These are phyloP conservation scores for Entrophospora sp. DNA, from an alignment of 192 early-diverging fungal species.

Conservation along the genomic window DNA sequence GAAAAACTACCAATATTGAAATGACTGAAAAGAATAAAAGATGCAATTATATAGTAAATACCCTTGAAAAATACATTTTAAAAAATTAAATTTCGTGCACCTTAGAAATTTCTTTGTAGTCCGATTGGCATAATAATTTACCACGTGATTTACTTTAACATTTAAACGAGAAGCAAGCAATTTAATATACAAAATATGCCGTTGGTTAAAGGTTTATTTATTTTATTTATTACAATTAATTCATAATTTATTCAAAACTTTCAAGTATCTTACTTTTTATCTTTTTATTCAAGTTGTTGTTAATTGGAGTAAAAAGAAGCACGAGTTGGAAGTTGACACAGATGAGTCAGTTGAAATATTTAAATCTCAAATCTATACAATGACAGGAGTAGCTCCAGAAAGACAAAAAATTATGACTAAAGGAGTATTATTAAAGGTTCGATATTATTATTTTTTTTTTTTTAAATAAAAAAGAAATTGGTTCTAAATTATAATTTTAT, in stretches of 20 bases:
- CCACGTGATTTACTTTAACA: too few relatives aligned
- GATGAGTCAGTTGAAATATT: constrained; percentile 68
- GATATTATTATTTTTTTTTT: not conserved
- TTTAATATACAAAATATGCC: too few relatives aligned
- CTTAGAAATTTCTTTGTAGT: too few relatives aligned
- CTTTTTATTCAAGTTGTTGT: constrained; percentile 56
- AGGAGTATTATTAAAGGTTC: constrained; percentile 83
- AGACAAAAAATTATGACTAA: constrained; percentile 93
- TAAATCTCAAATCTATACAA: constrained; percentile 81
- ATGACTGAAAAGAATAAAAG: too few relatives aligned
- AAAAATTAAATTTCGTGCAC: too few relatives aligned
- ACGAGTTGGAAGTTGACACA: constrained; percentile 65
- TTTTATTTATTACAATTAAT: too few relatives aligned
- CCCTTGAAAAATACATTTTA: too few relatives aligned
- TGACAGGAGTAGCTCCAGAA: constrained; percentile 86
- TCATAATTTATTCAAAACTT: not conserved
- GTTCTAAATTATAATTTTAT: not conserved
- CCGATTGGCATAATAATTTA: too few relatives aligned
- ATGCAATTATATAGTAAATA: too few relatives aligned
- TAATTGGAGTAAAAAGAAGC: constrained; percentile 89
- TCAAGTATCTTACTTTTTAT: not conserved
- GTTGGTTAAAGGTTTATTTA: too few relatives aligned
- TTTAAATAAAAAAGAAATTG: not conserved
- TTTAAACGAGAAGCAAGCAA: too few relatives aligned
- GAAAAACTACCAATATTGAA: too few relatives aligned